Base-by-base conservation (phyloP, 768 basidiomycete genomes). In the Trametes cubensis region DNA sequence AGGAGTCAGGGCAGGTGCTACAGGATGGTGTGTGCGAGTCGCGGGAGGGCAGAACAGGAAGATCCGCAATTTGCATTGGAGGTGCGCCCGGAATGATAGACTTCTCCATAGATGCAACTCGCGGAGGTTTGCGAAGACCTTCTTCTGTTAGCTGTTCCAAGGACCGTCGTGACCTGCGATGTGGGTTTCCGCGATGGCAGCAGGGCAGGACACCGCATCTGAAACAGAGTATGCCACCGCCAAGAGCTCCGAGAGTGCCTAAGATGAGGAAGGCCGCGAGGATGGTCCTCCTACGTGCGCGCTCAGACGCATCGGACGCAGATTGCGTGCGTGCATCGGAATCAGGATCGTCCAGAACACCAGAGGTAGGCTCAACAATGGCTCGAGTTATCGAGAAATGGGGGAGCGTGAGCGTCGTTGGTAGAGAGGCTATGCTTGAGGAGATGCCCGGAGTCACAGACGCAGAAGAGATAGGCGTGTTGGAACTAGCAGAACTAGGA, bases 251-350 rank as follows among this genome's bases (percentile, higher is more conserved):
- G 45, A 68, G 62, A 1, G 56, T 61, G 17, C 57, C 62, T 15
- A 68, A 51, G 30, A 60, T 63, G 13, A 68, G 53, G n/a, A 65
- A 53, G 11, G 62, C 64, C 1, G 67, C 67, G n/a, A 68, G 45
- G 15, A 66, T 47, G 7, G 62, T 46, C 17, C 60, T 53, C 26
- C 46, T 48, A n/a, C 64, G 62, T 1, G 62, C 52, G 4, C 57
- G 55, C 44, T 61, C 44, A 10, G 60, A 61, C 2, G 45, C 51
- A 1, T 60, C 58, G 18, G 64, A 56, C 13, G 51, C 17, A 5
- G 46, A 17, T 17, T 60, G 56, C 2, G 58, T 26, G 11, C 25
- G 54, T 7, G 13, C 41, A n/a, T 59, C 58, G 2, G 64, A 62
- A 39, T 63, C 58, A 15, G 64, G 63, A 6, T 61, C 53, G 40